phyloP scores from a whole-genome alignment of 331 rosid species.

The Prunus yedoensis region DNA sequence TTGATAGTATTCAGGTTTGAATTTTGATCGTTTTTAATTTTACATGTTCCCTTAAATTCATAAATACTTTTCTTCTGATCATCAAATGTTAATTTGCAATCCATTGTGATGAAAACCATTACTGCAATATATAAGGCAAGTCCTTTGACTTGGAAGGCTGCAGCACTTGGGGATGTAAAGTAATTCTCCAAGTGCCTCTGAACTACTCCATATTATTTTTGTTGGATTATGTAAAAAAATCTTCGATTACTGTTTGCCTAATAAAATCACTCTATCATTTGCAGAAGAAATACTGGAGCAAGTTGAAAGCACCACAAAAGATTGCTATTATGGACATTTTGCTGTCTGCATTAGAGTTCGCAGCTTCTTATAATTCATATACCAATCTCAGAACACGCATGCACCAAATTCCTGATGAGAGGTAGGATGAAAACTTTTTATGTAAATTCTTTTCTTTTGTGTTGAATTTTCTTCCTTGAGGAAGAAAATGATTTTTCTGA shows the following conservation, averaged over 20 bases:
- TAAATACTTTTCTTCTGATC: neutral
- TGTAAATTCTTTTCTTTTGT: neutral
- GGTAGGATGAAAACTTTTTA: conserved; percentile 40
- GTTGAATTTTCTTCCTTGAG: conserved; percentile 15
- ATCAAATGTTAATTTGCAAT: neutral
- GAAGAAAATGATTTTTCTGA: neutral
- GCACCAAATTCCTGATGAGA: conserved; percentile 77
- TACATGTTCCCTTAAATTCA: neutral
- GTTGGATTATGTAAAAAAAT: neutral
- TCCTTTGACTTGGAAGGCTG: neutral
- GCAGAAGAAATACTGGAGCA: conserved; percentile 95
- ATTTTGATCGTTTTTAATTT: conserved; percentile 7
- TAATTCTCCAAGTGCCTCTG: neutral
- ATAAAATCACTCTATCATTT: conserved; percentile 27
- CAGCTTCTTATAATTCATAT: conserved; percentile 88
- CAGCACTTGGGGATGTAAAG: neutral
- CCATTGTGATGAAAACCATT: neutral
- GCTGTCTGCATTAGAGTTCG: conserved; percentile 81
- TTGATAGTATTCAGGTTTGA: conserved; percentile 93
- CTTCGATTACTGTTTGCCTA: conserved; percentile 19
- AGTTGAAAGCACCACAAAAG: conserved; percentile 69
- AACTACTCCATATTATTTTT: neutral
- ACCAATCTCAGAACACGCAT: conserved; percentile 83
- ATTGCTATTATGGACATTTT: conserved; percentile 76
- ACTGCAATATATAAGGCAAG: conserved; percentile 1